Evolutionary conservation across 768 basidiomycete genomes (phyloP).

Genomic region (Aureoboletus auriporus): DNA sequence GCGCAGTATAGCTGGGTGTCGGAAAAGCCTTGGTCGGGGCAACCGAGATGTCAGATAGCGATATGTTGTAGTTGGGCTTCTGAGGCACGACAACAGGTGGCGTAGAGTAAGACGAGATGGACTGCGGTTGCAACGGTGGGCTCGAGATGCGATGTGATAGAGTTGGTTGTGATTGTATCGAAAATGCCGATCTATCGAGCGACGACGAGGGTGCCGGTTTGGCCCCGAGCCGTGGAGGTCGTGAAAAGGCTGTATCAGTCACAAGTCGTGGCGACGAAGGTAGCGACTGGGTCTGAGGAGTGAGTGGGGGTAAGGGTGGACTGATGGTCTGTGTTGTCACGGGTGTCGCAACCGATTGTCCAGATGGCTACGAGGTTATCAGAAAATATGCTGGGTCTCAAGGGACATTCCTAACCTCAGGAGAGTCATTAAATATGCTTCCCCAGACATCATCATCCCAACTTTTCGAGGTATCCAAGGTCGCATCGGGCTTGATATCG

Average conservation of each 20-base stretch:
- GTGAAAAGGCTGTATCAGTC: constrained; percentile 29
- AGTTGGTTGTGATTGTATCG: constrained; percentile 20
- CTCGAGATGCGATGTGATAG: constrained; percentile 18
- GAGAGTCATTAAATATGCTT: constrained; percentile 55
- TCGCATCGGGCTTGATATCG: constrained; percentile 43
- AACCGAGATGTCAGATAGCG: constrained; percentile 31
- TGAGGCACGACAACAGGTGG: constrained; percentile 11
- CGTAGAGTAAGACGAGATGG: constrained; percentile 9
- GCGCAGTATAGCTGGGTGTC: constrained; percentile 10
- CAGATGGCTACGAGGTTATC: constrained; percentile 14
- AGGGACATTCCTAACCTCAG: constrained; percentile 18
- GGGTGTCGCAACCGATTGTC: constrained; percentile 12
- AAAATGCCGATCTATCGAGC: constrained; percentile 29
- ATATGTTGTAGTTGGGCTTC: constrained; percentile 60
- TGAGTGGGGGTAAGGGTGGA: constrained; percentile 9
- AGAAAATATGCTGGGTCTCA: not conserved
- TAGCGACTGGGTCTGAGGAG: constrained; percentile 32
- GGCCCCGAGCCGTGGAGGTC: constrained; percentile 39
- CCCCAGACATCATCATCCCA: constrained; percentile 91
- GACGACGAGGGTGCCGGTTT: constrained; percentile 34
- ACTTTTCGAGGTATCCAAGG: constrained; percentile 35
- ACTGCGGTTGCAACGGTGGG: constrained; percentile 20
- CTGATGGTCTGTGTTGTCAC: constrained; percentile 11
- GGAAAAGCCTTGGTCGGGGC: constrained; percentile 14
- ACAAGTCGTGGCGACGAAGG: constrained; percentile 35